These are phyloP conservation scores for Rhizopogon sp. DNA, from an alignment of 768 basidiomycete genomes.

Conservation along the genomic window DNA sequence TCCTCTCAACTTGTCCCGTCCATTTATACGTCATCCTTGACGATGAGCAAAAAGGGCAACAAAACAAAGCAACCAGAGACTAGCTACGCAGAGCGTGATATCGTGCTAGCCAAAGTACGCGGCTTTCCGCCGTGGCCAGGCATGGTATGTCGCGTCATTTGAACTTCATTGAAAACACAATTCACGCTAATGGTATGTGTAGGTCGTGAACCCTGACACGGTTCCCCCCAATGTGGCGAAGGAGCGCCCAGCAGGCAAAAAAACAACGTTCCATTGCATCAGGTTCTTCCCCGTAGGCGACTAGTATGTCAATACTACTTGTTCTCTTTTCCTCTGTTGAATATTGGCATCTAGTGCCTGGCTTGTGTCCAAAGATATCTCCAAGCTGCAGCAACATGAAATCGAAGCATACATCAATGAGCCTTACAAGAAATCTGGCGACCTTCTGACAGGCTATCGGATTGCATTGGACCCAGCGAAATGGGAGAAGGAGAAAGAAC, in stretches of 20 bases:
- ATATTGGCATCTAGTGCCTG: constrained; percentile 57
- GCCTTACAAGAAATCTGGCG: constrained; percentile 70
- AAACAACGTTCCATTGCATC: constrained; percentile 64
- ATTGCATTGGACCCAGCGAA: constrained; percentile 70
- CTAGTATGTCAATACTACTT: constrained; percentile 57
- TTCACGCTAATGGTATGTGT: constrained; percentile 11
- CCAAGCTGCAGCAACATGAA: constrained; percentile 68
- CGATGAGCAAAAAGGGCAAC: constrained; percentile 50
- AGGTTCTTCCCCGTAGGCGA: constrained; percentile 94
- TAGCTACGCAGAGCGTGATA: constrained; percentile 68
- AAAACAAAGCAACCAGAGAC: constrained; percentile 35
- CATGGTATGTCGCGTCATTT: constrained; percentile 58
- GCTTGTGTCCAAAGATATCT: constrained; percentile 79
- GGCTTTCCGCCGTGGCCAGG: constrained; percentile 96
- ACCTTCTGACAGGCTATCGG: constrained; percentile 72
- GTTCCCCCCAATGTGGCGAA: constrained; percentile 58
- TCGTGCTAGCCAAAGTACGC: constrained; percentile 90
- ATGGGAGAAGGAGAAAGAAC: constrained; percentile 50
- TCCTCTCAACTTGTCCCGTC: constrained; percentile 15
- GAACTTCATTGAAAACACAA: constrained; percentile 3
- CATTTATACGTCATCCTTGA: constrained; percentile 9
- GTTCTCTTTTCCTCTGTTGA: constrained; percentile 6
- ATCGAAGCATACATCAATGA: constrained; percentile 81
- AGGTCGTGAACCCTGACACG: constrained; percentile 77
- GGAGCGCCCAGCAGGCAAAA: constrained; percentile 72